Base-by-base conservation (phyloP, 139 green algal species). In the Marvania coccoides region DNA sequence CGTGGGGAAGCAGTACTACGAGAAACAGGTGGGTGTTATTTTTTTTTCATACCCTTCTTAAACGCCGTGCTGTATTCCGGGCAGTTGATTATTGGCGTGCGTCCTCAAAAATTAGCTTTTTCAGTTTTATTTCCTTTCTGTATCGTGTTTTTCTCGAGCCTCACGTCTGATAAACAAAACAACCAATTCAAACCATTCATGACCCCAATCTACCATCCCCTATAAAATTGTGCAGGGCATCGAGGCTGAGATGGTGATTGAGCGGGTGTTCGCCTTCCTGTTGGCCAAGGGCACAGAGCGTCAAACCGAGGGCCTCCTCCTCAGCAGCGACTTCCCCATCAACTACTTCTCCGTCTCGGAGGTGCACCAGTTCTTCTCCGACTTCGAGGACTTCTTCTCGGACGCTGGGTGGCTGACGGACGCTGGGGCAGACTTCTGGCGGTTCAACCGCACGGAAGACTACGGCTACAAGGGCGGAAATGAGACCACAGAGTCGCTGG, bases 281-380 rank as follows among this genome's bases (percentile, higher is more conserved):
- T 70, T 94, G 47, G 19, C 33, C 2, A 69, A 77, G 9, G 81
- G 81, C 60, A 37, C 78, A 45, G 47, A 67, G 3, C 55, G 73
- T 1, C 73, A 77, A 34, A 85, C 78, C 4, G 78, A 85, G 30
- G 84, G 86, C 36, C 72, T 93, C 39, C 71, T 94, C 36, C 38
- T 79, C 12, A 78, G 63, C 45, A 69, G 59, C 42, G 73, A 94
- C 53, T 96, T 96, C 67, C 80, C 87, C 3, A 77, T 90, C 65
- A 96, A 96, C 82, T 96, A 96, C 79, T 96, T 97, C 58, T 76
- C 77, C 13, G 58, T 96, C 4, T 81, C 79, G 2, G 85, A 91
- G 46, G 63, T 97, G 24, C 84, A 95, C 54, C 90, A 96, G 73
- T 84, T 64, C 61, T 96, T 81, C 36, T 36, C 55, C 19, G 84